These are phyloP conservation scores for Hypoxylon sp. DNA, from an alignment of 2,329 filamentous ascomycete genomes.

Conservation along the genomic window DNA sequence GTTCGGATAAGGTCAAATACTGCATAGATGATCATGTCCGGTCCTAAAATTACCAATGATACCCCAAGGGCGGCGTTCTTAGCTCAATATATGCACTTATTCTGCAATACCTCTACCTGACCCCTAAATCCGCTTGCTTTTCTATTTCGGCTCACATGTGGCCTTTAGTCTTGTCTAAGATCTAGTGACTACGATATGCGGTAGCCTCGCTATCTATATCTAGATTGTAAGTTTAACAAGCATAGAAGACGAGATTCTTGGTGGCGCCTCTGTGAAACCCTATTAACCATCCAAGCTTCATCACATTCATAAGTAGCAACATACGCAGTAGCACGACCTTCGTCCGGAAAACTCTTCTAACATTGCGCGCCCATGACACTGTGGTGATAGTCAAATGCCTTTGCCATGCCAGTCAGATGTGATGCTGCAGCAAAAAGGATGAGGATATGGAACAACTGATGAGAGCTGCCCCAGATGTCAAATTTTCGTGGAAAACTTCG, in stretches of 20 bases:
- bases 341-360: slow-evolving; percentile 34
- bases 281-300: neutral
- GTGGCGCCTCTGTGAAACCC: neutral
- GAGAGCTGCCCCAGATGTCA: slow-evolving; percentile 93
- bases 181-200: no score
- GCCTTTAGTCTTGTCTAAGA: neutral
- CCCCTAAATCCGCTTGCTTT: neutral
- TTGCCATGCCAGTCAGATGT: slow-evolving; percentile 85
- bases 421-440: slow-evolving; percentile 86
- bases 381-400: slow-evolving; percentile 90
- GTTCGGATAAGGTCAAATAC: neutral
- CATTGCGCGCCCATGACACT: slow-evolving; percentile 69
- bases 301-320: neutral
- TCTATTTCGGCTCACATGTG: neutral
- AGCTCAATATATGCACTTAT: neutral
- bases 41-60: slow-evolving; percentile 3
- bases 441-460: slow-evolving; percentile 95
- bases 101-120: neutral
- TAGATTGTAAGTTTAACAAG: neutral
- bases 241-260: no score
- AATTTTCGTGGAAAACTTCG: slow-evolving; percentile 81
- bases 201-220: neutral
- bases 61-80: slow-evolving; percentile 4
- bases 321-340: neutral
- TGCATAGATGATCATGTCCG: neutral